A percentile compares a stretch with the other conserved stretches of the same genome.
Evolutionary conservation across 768 basidiomycete genomes (phyloP).

Genomic region (Naganishia onofrii): DNA sequence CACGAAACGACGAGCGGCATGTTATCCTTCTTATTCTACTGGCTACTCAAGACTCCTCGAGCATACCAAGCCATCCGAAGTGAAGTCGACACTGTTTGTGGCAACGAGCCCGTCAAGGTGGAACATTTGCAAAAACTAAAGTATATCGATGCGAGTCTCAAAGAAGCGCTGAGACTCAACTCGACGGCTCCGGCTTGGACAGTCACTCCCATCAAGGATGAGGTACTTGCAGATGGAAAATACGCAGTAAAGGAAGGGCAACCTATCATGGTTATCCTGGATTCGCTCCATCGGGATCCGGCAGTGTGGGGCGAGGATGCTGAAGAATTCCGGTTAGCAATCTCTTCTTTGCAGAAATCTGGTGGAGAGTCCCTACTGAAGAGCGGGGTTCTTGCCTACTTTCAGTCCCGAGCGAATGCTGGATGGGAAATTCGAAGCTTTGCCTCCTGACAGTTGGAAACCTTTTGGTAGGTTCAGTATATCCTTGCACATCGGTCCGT

Average conservation of each 20-base stretch:
- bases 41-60: constrained; percentile 56
- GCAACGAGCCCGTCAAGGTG: constrained; percentile 51
- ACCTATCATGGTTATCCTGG: constrained; percentile 46
- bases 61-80: constrained; percentile 56
- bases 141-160: constrained; percentile 54
- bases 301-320: constrained; percentile 60
- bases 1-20: constrained; percentile 42
- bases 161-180: constrained; percentile 53
- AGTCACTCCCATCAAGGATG: constrained; percentile 53
- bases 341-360: neutral
- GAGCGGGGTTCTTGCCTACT: no score
- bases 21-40: constrained; percentile 56
- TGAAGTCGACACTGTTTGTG: constrained; percentile 58
- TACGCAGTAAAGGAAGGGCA: constrained; percentile 53
- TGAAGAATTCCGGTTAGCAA: constrained; percentile 34
- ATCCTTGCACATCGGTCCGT: neutral
- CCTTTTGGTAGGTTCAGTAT: constrained; percentile 29
- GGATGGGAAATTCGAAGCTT: constrained; percentile 57
- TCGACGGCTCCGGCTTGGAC: constrained; percentile 54
- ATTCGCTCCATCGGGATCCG: constrained; percentile 54
- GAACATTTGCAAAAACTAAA: constrained; percentile 56
- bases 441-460: constrained; percentile 50
- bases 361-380: neutral
- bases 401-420: constrained; percentile 57
- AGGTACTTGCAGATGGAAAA: constrained; percentile 54